phyloP scores from a whole-genome alignment of 2,329 filamentous ascomycete species.

The Colletotrichum noveboracense region DNA sequence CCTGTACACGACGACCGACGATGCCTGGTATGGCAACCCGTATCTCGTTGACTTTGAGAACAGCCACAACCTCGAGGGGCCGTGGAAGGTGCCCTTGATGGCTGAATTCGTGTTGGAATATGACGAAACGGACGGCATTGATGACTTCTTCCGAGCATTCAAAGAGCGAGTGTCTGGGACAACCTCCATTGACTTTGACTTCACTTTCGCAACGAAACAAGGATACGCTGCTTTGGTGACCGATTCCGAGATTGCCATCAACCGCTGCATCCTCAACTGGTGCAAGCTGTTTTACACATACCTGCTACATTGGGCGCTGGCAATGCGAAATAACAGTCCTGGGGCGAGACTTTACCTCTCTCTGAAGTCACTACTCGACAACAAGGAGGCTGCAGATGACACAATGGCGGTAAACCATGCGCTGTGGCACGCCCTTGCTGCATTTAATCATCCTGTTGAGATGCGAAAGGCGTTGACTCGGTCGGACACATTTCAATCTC shows the following conservation, averaged over 20 bases:
- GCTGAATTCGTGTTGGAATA: neutral
- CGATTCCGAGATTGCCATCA: neutral
- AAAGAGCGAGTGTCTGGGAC: neutral
- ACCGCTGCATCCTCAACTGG: neutral
- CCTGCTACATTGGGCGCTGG: neutral
- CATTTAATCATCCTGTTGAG: neutral
- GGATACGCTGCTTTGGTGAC: neutral
- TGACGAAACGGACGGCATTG: neutral
- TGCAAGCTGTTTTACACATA: neutral
- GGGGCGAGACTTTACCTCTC: neutral
- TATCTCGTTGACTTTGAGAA: neutral
- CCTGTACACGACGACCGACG: neutral
- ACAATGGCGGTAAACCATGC: neutral
- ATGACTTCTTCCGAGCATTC: accelerated
- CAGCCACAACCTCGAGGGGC: neutral
- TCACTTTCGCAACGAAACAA: neutral
- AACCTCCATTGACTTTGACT: neutral
- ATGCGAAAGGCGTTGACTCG: neutral
- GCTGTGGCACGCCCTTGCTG: neutral
- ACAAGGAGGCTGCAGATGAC: neutral
- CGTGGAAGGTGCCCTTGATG: neutral
- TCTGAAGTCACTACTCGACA: neutral
- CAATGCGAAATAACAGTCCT: neutral
- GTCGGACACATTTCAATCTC: neutral
- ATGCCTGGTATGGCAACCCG: neutral